Base-by-base conservation (phyloP, 305 asterid genomes). In the Fraxinus dipetala region DNA sequence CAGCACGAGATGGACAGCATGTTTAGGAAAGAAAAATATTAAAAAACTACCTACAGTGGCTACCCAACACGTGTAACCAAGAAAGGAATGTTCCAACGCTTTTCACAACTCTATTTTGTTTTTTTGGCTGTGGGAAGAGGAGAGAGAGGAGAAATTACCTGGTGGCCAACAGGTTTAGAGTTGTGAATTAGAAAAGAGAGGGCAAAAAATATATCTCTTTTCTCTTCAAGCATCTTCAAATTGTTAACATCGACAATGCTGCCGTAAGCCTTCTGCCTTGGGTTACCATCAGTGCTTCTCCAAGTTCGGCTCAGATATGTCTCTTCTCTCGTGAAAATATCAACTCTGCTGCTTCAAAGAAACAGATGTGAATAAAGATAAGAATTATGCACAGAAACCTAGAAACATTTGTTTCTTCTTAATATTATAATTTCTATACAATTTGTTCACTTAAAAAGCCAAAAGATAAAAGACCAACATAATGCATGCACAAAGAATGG, bases 131-230 rank as follows among this genome's bases (percentile, higher is more conserved):
- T 30, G 30, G 34, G 63, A 28, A 22, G 80, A 83, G 75, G 85
- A 5, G 72, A 24, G 80, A 61, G 11, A 80, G 79, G 83, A 20
- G 67, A 56, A 77, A 16, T 43, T 78, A 95, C 99, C 99, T 96
- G 98, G 87, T 94, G 98, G 85, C 98, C 99, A 81, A 96, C 96
- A 59, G 99, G 99, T 87, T 91, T 96, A 70, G 97, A 87, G 91
- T 96, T 96, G 85, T 91, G 97, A 85, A 93, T 90, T 40, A 94
- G 92, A 88, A 91, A 89, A 83, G 98, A 92, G 89, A 94, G 91
- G 72, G 90, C 84, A 83, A 88, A 92, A 87, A 92, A 85, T 65
- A 96, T 26, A 83, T 90, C 98, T 89, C 94, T 92, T 85, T 83
- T 92, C 92, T 96, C 98, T 85, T 89, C 86, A 9, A 96, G 91